Evolutionary conservation across 768 basidiomycete species (phyloP), one percentile per base, ranked within the genome.

Genomic region (Leccinum barrowsii): DNA sequence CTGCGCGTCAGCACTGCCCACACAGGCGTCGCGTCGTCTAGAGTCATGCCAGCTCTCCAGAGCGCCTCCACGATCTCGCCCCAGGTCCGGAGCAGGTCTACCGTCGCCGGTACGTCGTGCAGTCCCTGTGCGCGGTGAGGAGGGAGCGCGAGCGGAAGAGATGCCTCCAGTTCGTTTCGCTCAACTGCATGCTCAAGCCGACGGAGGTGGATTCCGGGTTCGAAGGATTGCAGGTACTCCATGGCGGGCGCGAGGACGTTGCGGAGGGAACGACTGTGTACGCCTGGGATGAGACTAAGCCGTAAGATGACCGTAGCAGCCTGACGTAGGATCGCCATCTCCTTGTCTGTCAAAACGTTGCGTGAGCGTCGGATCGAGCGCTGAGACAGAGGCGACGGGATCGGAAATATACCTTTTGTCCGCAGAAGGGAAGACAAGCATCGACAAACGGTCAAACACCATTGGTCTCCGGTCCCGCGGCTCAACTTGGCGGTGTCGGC

Each of bases 371-470:
- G 4, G 22, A 0, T 7, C n/a, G 19, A 46, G 50, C 7, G n/a
- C 21, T 7, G 19, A 48, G 17, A 46, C 0, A 24, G 0, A 10
- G 4, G 37, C 37, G 37, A n/a, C 8, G n/a, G 40, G 40, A 40
- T 40, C 7, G 40, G 46, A 19, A 47, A 5, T 47, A 15, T 10
- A 63, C 63, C 65, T 70, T 60, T 61, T n/a, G 21, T 53, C 17
- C 21, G 51, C 0, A 69, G 21, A 17, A 69, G 59, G 17, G 54
- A 57, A 4, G 57, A 62, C 28, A 90, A 47, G 63, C 85, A 87
- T 57, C 86, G 75, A 57, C 76, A 79, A 12, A 88, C 67, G 10
- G 76, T 74, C n/a, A 69, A 63, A 35, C 80, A 78, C 89, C 88
- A 90, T 67, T 85, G 82, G 1, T 84, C 82, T 30, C 73, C 73